Percentiles rank a stretch among this genome's conserved stretches.
Conservation (phyloP, 169 alveolate species). For the Plasmodium chabaudi region DNA sequence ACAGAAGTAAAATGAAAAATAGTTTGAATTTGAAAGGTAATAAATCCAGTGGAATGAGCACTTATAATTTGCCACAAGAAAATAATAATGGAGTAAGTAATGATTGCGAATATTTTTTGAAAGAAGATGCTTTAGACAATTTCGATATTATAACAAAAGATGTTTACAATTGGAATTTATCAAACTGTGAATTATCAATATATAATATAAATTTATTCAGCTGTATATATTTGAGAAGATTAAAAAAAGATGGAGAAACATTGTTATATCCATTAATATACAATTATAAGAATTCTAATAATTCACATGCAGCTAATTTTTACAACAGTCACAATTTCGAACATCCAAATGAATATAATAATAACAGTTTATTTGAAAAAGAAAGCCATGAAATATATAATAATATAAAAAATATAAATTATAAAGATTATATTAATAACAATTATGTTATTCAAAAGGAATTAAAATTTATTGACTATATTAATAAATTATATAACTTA, state of each 20-base stretch:
- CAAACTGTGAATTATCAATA: constrained; percentile 31
- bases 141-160: neutral
- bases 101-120: neutral
- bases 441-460: constrained; percentile 46
- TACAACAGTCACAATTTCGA: too few species aligned
- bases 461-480: constrained; percentile 31
- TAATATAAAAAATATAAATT: constrained; percentile 9
- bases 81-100: neutral
- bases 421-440: constrained; percentile 9
- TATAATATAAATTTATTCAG: constrained; percentile 58
- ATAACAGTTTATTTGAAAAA: constrained; percentile 3
- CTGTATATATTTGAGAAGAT: constrained; percentile 57
- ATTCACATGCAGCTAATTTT: neutral
- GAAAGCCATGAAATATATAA: constrained; percentile 13
- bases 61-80: neutral
- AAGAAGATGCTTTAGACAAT: neutral
- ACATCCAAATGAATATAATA: constrained; percentile 10
- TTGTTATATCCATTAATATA: constrained; percentile 56
- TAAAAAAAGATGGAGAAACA: constrained; percentile 21
- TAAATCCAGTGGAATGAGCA: too few species aligned
- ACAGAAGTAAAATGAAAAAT: neutral
- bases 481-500: constrained; percentile 45
- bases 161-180: constrained; percentile 33
- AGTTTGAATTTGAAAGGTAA: neutral
- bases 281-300: constrained; percentile 50